A percentile compares a stretch with the other conserved stretches of the same genome.
These are phyloP conservation scores for Xylaria digitata DNA, from an alignment of 2,329 filamentous ascomycete species.

Conservation along the genomic window DNA sequence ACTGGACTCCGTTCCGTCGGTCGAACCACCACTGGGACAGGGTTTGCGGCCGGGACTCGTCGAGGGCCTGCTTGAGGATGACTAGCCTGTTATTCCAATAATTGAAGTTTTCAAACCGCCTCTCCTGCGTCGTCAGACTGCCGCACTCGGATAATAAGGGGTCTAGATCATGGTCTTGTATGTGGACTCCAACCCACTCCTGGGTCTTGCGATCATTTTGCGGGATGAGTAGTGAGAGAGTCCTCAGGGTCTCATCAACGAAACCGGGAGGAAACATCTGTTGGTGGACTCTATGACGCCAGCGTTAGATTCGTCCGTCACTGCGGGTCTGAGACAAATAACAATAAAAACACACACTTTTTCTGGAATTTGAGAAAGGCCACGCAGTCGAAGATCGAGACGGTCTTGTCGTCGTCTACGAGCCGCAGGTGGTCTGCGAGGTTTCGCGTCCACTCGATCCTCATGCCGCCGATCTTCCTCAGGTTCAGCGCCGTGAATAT, in stretches of 20 bases:
- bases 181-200: conserved; percentile 22
- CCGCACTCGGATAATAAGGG: conserved; percentile 38
- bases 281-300: conserved; percentile 8
- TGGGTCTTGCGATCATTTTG: conserved; percentile 41
- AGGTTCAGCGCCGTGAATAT: conserved; percentile 44
- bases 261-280: conserved; percentile 48
- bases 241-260: conserved; percentile 52
- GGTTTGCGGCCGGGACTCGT: conserved; percentile 52
- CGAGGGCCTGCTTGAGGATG: conserved; percentile 56
- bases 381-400: conserved; percentile 54
- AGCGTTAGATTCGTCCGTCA: conserved; percentile 1
- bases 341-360: conserved; percentile 19
- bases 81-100: conserved; percentile 59
- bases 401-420: conserved; percentile 51
- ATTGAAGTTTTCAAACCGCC: conserved; percentile 50
- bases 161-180: conserved; percentile 15
- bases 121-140: conserved; percentile 49
- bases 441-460: conserved; percentile 51
- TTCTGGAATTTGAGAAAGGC: conserved; percentile 50
- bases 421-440: conserved; percentile 54
- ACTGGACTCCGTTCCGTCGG: conserved; percentile 55
- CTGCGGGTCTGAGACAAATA: neutral
- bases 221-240: conserved; percentile 52
- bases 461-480: conserved; percentile 51
- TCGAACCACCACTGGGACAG: conserved; percentile 58